phyloP scores from a whole-genome alignment of 306 rosid genomes.

The Chamaecrista fasciculata region DNA sequence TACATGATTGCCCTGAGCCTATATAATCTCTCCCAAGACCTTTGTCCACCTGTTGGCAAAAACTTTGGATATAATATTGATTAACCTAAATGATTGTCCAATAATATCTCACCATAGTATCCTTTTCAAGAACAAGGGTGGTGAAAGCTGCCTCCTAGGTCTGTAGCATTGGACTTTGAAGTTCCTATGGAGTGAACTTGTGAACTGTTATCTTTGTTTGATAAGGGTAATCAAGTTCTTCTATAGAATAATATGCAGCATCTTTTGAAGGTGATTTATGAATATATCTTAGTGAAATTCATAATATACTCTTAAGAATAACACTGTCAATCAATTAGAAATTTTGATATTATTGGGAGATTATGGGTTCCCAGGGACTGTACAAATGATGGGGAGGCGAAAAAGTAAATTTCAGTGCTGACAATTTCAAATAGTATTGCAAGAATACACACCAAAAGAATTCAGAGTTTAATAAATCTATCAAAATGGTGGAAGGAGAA shows the following conservation, averaged over 20 bases:
- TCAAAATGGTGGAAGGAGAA: background rate
- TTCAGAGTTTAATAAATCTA: background rate
- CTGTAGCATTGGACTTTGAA: background rate
- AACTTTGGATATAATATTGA: background rate
- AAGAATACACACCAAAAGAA: background rate
- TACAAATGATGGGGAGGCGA: background rate
- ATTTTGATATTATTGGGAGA: background rate
- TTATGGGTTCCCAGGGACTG: background rate
- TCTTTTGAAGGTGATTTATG: background rate
- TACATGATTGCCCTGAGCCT: no score
- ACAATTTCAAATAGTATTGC: background rate
- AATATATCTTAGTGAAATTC: background rate
- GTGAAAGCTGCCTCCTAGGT: background rate
- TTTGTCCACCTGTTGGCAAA: background rate
- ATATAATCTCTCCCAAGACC: background rate
- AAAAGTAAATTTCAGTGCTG: no score
- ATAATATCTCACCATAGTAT: background rate
- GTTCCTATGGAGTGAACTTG: background rate
- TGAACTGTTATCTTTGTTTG: slow-evolving; percentile 2
- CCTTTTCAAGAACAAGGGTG: background rate
- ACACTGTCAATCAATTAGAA: background rate
- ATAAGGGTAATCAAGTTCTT: background rate
- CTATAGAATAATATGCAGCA: background rate
- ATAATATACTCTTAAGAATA: background rate
- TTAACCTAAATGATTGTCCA: background rate